phyloP scores from a whole-genome alignment of 768 basidiomycete genomes.

The Strobilomyces dryophilus region DNA sequence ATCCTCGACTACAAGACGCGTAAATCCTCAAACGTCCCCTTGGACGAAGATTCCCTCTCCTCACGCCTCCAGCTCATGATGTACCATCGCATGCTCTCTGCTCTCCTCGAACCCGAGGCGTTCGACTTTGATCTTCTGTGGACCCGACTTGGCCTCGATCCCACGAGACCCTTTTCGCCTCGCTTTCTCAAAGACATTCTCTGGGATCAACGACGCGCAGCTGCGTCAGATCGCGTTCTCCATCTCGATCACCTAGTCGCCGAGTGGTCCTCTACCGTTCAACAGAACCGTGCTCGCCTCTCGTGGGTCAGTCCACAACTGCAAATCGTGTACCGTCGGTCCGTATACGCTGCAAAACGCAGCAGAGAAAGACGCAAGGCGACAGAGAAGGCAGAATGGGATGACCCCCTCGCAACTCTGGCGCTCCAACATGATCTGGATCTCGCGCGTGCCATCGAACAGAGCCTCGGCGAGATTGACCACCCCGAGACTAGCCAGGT shows the following conservation, averaged over 20 bases:
- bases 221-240: slow-evolving; percentile 18
- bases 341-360: slow-evolving; percentile 3
- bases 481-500: slow-evolving; percentile 4
- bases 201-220: slow-evolving; percentile 16
- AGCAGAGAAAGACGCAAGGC: slow-evolving; percentile 3
- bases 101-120: slow-evolving; percentile 39
- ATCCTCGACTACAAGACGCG: slow-evolving; percentile 74
- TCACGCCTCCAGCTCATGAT: slow-evolving; percentile 75
- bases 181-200: slow-evolving; percentile 38
- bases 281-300: slow-evolving; percentile 20
- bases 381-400: slow-evolving; percentile 1
- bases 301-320: slow-evolving; percentile 33
- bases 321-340: slow-evolving; percentile 39
- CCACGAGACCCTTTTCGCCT: slow-evolving; percentile 43
- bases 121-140: slow-evolving; percentile 57
- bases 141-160: slow-evolving; percentile 41
- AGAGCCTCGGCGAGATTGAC: slow-evolving; percentile 36
- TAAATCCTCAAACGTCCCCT: slow-evolving; percentile 43
- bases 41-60: slow-evolving; percentile 51
- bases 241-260: slow-evolving; percentile 31
- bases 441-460: slow-evolving; percentile 43
- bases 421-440: slow-evolving; percentile 37
- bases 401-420: slow-evolving; percentile 15
- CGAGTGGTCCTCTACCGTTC: slow-evolving; percentile 30
- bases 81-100: slow-evolving; percentile 62